Base-by-base conservation (phyloP, 495 filamentous ascomycete genomes). In the Bathelium albidoporum region DNA sequence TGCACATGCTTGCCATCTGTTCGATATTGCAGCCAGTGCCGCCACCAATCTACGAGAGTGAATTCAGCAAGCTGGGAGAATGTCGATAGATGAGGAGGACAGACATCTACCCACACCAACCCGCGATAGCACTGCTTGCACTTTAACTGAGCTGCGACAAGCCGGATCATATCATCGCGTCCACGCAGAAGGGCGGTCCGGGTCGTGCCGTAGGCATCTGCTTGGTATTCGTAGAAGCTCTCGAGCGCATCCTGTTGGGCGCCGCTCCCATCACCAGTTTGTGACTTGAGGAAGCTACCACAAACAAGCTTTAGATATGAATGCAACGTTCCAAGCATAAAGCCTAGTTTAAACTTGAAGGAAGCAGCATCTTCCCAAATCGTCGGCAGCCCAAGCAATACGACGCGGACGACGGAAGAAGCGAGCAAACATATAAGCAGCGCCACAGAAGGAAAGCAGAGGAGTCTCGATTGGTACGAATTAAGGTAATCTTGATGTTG, bases 11-110 rank as follows among this genome's bases (percentile, higher is more conserved):
- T 78, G 28, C 83, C 89, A 95, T 93, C 55, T 88, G 81, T 76
- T 95, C 91, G 64, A 96, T 91, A 71, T 95, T 95, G 79, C 89
- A 95, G 69, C 91, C 91, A 62, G 88, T 91, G 52, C 89, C 87
- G 66, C 89, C 89, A 60, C 89, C 89, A 69, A 94, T 84, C 89
- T 94, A 71, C 49, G 60, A 14, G 34, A 39, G 34, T 14, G 34
- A 39, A 39, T 39, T 39, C 34, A 39, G 34, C 14, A 39, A 39
- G 5, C 14, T n/a, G n/a, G 34, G 34, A 14, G 34, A 39, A 39
- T 41, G 26, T 36, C 32, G 5, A 24, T 22, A 12, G 28, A 65
- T 29, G 32, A 26, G 26, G 43, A 45, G 28, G 18, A 78, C 84
- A 77, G 67, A 93, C 88, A 81, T 96, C 91, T 62, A 95, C 88